Conservation (phyloP, 148 eudicot species). For the Vaccinium vitisidaea region DNA sequence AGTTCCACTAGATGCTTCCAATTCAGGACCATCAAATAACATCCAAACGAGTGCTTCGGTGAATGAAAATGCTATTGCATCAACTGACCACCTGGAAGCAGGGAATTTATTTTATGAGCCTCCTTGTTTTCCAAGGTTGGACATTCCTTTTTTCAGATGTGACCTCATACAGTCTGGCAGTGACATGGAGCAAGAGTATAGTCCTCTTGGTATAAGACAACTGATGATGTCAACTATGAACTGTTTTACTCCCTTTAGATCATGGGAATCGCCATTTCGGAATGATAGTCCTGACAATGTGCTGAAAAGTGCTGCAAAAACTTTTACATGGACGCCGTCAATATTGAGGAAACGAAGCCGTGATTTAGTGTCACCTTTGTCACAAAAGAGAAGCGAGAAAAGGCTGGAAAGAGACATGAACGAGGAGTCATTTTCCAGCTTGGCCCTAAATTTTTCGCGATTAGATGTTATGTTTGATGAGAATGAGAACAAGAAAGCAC, state of each 20-base stretch:
- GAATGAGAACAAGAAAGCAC: constrained; percentile 28
- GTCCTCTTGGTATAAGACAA: constrained; percentile 93
- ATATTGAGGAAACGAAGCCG: constrained; percentile 89
- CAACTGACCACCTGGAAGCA: constrained; percentile 37
- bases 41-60: constrained; percentile 29
- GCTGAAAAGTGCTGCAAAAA: constrained; percentile 85
- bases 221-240: constrained; percentile 61
- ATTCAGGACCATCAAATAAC: constrained; percentile 32
- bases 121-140: constrained; percentile 85
- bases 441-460: constrained; percentile 65
- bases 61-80: constrained; percentile 21
- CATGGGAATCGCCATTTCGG: constrained; percentile 82
- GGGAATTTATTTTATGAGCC: constrained; percentile 84
- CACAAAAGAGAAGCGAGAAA: constrained; percentile 75
- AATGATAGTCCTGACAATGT: constrained; percentile 70
- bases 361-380: constrained; percentile 76
- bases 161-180: constrained; percentile 73
- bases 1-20: constrained; percentile 54
- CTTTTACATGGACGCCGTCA: constrained; percentile 78
- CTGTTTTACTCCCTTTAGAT: constrained; percentile 58
- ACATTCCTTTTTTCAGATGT: constrained; percentile 87
- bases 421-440: constrained; percentile 48
- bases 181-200: constrained; percentile 74
- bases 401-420: constrained; percentile 49
- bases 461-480: constrained; percentile 62